Evolutionary conservation across 192 early-diverging fungal species (phyloP).

Genomic region (Dissophora globulifera): DNA sequence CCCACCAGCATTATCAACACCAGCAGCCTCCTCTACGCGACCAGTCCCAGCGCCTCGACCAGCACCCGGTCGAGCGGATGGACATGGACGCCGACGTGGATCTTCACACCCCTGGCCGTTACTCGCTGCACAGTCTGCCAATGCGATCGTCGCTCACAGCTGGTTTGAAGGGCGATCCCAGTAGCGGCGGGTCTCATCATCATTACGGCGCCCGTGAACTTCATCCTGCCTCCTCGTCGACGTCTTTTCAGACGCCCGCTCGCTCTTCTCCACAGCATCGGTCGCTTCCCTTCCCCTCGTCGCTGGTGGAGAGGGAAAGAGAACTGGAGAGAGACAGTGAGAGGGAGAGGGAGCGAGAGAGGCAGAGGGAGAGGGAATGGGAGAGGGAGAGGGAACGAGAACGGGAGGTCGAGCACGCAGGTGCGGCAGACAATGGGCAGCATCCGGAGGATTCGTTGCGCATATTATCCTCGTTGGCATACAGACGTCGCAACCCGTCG

Average conservation of each 20-base stretch:
- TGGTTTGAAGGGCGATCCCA: neutral
- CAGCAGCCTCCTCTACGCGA: no score
- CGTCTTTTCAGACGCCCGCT: neutral
- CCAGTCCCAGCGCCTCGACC: no score
- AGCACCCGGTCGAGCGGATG: no score
- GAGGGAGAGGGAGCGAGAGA: neutral
- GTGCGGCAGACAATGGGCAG: neutral
- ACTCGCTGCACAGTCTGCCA: no score
- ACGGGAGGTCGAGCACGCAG: neutral
- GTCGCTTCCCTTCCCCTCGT: neutral
- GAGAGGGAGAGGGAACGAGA: neutral
- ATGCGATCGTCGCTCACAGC: neutral
- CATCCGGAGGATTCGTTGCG: constrained; percentile 5
- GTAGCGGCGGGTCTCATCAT: neutral
- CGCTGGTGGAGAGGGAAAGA: neutral
- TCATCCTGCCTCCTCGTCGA: neutral
- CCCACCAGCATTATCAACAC: no score
- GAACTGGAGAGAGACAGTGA: neutral
- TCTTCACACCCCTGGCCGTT: no score
- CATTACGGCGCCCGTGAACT: neutral
- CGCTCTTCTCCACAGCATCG: neutral
- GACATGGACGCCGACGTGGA: no score
- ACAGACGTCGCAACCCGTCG: neutral
- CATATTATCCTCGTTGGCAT: neutral
- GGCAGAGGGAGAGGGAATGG: neutral